phyloP scores from a whole-genome alignment of 352 stramenopile genomes.

The Phytophthora megakarya region DNA sequence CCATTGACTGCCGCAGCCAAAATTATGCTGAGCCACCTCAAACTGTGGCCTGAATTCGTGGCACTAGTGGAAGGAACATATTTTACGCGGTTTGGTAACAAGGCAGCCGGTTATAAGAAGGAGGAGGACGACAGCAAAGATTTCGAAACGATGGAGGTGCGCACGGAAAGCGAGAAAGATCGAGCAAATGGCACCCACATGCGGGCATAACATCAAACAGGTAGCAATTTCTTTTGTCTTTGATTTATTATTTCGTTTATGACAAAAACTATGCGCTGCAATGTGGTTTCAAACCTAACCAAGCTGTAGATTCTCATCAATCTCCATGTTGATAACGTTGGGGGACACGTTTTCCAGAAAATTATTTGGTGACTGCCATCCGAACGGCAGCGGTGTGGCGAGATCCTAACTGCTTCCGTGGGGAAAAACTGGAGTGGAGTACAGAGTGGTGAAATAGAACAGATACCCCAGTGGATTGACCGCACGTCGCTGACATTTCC shows the following conservation, averaged over 20 bases:
- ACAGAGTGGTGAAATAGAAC: too few species aligned
- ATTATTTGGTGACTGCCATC: too few species aligned
- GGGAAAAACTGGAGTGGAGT: too few species aligned
- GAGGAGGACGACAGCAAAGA: conserved; percentile 74
- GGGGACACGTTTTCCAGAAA: too few species aligned
- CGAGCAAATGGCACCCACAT: conserved; percentile 40
- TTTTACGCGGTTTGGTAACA: conserved; percentile 76
- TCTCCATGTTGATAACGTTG: too few species aligned
- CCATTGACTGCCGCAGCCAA: conserved; percentile 84
- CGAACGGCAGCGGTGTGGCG: too few species aligned
- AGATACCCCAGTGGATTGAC: background rate
- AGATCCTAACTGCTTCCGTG: too few species aligned
- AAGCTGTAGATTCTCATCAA: too few species aligned
- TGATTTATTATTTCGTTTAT: too few species aligned
- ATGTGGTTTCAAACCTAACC: too few species aligned
- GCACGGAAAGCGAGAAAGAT: conserved; percentile 73
- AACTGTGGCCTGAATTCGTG: conserved; percentile 87
- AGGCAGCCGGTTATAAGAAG: conserved; percentile 73
- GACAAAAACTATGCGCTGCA: too few species aligned
- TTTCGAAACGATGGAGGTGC: conserved; percentile 81
- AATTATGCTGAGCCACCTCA: conserved; percentile 88
- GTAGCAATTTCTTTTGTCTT: too few species aligned
- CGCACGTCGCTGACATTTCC: background rate
- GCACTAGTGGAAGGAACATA: conserved; percentile 88
- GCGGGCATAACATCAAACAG: conserved; percentile 43